A percentile compares a stretch with the other conserved stretches of the same genome.
phyloP scores from a whole-genome alignment of 1,284 basidiomycete species.

The Grifola frondosa region DNA sequence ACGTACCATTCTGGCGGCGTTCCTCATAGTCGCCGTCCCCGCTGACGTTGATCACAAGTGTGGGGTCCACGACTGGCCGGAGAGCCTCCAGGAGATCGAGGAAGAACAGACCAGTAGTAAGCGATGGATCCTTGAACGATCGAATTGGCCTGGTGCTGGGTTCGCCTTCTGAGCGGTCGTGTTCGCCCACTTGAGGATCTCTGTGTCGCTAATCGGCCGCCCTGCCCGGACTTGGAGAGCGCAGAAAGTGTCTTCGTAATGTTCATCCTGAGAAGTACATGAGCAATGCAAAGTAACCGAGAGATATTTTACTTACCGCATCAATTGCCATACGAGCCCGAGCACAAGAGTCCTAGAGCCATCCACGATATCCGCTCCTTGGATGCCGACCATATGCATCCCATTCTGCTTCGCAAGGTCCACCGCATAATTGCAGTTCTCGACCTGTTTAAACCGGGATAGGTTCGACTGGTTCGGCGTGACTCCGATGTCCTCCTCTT shows the following conservation, averaged over 20 bases:
- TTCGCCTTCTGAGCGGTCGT: conserved; percentile 76
- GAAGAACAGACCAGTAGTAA: conserved; percentile 92
- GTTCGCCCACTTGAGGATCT: conserved; percentile 98
- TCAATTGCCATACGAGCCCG: conserved; percentile 97
- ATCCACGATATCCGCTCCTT: conserved; percentile 96
- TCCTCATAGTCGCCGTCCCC: conserved; percentile 84
- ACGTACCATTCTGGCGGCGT: conserved; percentile 85
- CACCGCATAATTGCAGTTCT: conserved; percentile 97
- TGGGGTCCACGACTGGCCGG: conserved; percentile 92
- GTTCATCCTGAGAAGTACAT: conserved; percentile 56
- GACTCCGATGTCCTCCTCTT: conserved; percentile 73
- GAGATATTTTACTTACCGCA: conserved; percentile 59
- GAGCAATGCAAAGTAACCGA: background rate
- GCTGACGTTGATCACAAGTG: conserved; percentile 66
- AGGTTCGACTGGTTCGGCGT: conserved; percentile 81
- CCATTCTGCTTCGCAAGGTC: conserved; percentile 91
- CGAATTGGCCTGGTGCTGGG: conserved; percentile 74
- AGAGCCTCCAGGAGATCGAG: conserved; percentile 91
- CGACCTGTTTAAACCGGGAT: conserved; percentile 95
- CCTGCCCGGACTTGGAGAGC: conserved; percentile 71
- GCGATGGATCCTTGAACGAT: conserved; percentile 92
- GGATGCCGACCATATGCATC: conserved; percentile 97
- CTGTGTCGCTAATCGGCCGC: conserved; percentile 82
- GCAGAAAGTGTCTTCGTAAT: conserved; percentile 90
- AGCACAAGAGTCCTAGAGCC: conserved; percentile 89